A percentile compares a stretch with the other conserved stretches of the same genome.
Evolutionary conservation across 768 basidiomycete genomes (phyloP).

Genomic region (Mycena sanguinolenta): DNA sequence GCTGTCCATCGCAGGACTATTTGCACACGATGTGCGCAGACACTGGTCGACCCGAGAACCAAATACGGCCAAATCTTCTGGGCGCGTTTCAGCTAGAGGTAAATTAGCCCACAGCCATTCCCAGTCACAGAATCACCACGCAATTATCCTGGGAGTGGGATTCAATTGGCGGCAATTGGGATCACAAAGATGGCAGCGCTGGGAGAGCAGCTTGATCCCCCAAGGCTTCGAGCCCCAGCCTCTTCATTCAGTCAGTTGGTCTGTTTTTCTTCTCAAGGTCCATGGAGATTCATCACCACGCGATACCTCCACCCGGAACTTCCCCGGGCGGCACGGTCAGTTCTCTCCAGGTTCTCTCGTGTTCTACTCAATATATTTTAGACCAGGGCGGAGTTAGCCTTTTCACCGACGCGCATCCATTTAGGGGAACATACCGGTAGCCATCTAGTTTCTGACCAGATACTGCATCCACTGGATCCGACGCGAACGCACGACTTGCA

Average conservation of each 20-base stretch:
- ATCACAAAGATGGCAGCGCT: not conserved
- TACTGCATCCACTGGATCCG: too few relatives aligned
- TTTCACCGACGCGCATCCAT: not conserved
- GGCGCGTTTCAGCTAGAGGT: not conserved
- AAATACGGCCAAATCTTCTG: conserved; percentile 4
- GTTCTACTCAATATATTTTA: too few relatives aligned
- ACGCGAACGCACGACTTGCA: too few relatives aligned
- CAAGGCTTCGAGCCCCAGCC: too few relatives aligned
- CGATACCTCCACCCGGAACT: not conserved
- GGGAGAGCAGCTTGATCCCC: not conserved
- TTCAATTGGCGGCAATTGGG: not conserved
- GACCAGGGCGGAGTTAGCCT: too few relatives aligned
- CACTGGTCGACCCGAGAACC: not conserved
- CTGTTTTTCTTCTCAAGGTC: not conserved
- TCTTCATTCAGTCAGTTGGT: not conserved
- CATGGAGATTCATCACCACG: not conserved
- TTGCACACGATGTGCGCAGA: not conserved
- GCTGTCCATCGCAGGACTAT: conserved; percentile 30
- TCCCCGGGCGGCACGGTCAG: not conserved
- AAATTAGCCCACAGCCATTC: too few relatives aligned
- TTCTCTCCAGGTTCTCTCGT: too few relatives aligned
- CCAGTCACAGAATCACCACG: too few relatives aligned
- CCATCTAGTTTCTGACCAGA: too few relatives aligned
- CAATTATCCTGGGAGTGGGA: too few relatives aligned
- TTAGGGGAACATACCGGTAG: too few relatives aligned